phyloP scores from a whole-genome alignment of 305 asterid genomes.

The Fraxinus xanthoxyloides region DNA sequence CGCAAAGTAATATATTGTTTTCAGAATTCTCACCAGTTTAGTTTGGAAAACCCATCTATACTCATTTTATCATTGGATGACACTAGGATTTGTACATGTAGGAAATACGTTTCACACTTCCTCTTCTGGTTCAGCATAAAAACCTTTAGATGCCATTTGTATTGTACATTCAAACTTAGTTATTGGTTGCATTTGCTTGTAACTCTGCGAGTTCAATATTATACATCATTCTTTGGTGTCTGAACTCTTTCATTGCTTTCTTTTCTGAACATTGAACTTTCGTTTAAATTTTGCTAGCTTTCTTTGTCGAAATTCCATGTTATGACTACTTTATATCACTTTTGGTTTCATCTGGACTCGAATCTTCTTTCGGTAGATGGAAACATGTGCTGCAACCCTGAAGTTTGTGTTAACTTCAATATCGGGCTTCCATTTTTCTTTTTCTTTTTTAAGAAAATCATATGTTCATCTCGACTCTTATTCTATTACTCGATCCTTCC shows the following conservation, averaged over 20 bases:
- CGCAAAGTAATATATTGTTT: conserved; percentile 14
- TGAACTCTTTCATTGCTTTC: background rate
- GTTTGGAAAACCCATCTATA: background rate
- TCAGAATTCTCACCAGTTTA: conserved; percentile 18
- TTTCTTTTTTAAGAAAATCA: background rate
- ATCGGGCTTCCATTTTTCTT: background rate
- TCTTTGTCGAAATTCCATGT: background rate
- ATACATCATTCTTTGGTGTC: background rate
- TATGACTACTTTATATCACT: background rate
- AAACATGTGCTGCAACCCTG: background rate
- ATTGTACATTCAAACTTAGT: background rate
- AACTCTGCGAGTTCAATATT: background rate
- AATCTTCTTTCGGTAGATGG: background rate
- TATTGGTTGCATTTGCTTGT: background rate
- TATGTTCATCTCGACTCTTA: background rate
- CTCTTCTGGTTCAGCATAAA: conserved; percentile 1
- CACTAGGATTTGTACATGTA: conserved; percentile 41
- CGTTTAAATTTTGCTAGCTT: background rate
- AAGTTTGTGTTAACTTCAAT: background rate
- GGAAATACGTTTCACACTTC: conserved; percentile 24
- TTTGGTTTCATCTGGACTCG: background rate
- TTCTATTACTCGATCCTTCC: background rate
- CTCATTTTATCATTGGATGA: conserved; percentile 6
- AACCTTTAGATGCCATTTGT: conserved; percentile 10
- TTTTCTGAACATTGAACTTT: background rate